These are phyloP conservation scores for Prunus fruticosa DNA, from an alignment of 306 rosid genomes.

Conservation along the genomic window DNA sequence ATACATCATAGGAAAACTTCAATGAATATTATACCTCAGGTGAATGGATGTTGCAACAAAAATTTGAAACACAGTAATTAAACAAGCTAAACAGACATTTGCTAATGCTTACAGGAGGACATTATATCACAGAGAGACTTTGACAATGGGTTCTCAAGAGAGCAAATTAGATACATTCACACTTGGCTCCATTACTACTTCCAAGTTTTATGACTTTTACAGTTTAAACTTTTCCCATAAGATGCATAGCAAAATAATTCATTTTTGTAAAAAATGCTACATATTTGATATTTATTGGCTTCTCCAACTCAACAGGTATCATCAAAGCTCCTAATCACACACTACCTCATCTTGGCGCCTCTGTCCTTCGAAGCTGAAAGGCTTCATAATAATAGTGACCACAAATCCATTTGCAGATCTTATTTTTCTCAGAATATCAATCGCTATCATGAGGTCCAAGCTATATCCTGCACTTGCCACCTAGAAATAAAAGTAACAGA, in stretches of 20 bases:
- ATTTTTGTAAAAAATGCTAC: background rate
- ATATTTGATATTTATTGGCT: conserved; percentile 10
- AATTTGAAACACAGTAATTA: background rate
- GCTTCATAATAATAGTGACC: conserved; percentile 69
- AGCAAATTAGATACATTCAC: background rate
- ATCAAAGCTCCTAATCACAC: conserved; percentile 1
- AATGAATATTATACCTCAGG: background rate
- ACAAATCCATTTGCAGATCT: conserved; percentile 70
- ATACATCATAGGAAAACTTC: background rate
- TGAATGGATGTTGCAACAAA: background rate
- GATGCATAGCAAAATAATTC: background rate
- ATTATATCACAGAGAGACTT: background rate
- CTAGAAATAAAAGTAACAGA: conserved; percentile 33
- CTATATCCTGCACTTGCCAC: conserved; percentile 97
- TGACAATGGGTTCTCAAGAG: background rate
- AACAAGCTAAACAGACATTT: background rate
- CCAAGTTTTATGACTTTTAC: background rate
- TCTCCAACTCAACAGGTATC: background rate
- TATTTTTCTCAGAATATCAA: conserved; percentile 57
- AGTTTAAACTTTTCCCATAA: background rate
- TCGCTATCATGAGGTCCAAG: conserved; percentile 54
- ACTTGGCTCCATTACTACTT: background rate
- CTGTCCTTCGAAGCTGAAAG: conserved; percentile 91
- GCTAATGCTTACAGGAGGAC: background rate
- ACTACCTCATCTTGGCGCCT: conserved; percentile 86